Conservation (phyloP, 495 filamentous ascomycete genomes). For the Neurospora sublineolata region DNA sequence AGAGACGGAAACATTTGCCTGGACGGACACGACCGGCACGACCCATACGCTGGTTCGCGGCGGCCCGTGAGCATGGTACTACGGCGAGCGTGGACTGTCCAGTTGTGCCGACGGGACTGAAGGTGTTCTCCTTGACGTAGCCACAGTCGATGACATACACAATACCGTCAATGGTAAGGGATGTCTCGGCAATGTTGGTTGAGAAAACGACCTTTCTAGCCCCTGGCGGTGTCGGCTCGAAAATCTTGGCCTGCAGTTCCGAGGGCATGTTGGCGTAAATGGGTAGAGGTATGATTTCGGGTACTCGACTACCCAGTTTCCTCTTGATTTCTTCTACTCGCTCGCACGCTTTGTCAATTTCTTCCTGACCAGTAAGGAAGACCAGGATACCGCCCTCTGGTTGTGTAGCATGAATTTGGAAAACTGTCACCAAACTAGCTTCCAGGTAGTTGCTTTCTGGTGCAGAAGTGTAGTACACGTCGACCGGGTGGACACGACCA, state of each 20-base stretch:
- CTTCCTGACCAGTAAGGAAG: slow-evolving; percentile 82
- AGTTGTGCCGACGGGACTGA: slow-evolving; percentile 62
- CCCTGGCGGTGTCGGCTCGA: slow-evolving; percentile 72
- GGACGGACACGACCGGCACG: slow-evolving; percentile 87
- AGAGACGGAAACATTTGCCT: slow-evolving; percentile 89
- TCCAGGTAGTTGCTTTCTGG: slow-evolving; percentile 93
- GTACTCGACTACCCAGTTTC: slow-evolving; percentile 72
- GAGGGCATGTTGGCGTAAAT: slow-evolving; percentile 85
- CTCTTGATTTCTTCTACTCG: slow-evolving; percentile 69
- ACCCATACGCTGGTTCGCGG: slow-evolving; percentile 84
- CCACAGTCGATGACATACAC: slow-evolving; percentile 88
- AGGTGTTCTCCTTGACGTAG: slow-evolving; percentile 92
- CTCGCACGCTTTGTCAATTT: slow-evolving; percentile 76
- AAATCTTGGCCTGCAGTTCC: slow-evolving; percentile 78
- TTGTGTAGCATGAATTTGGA: slow-evolving; percentile 90
- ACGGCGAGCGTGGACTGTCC: slow-evolving; percentile 89
- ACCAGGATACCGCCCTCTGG: slow-evolving; percentile 81
- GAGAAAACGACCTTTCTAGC: slow-evolving; percentile 79
- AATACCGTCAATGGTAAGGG: slow-evolving; percentile 80
- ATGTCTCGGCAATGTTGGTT: slow-evolving; percentile 86
- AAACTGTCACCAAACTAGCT: slow-evolving; percentile 84
- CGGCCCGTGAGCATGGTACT: slow-evolving; percentile 86
- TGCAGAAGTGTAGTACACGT: slow-evolving; percentile 83
- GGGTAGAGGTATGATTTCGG: slow-evolving; percentile 74
- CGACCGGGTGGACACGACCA: slow-evolving; percentile 79